Evolutionary conservation across 1,284 basidiomycete species (phyloP).

Genomic region (Irpex rosettiformis): DNA sequence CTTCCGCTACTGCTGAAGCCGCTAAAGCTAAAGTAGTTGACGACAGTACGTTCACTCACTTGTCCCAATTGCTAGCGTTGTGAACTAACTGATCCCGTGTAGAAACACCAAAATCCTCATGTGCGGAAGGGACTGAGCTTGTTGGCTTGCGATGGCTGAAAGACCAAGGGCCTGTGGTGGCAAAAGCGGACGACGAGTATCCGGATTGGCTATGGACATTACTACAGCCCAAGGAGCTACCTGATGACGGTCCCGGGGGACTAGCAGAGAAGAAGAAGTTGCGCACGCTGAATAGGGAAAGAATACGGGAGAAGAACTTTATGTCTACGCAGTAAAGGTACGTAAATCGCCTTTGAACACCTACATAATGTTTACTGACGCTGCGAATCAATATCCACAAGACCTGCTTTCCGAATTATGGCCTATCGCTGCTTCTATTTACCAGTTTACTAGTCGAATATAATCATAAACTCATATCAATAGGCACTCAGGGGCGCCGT

Average conservation of each 20-base stretch:
- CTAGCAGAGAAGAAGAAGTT: slow-evolving; percentile 59
- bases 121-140: slow-evolving; percentile 68
- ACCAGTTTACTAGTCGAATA: neutral
- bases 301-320: slow-evolving; percentile 72
- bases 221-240: slow-evolving; percentile 51
- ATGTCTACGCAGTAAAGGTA: slow-evolving; percentile 62
- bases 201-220: slow-evolving; percentile 89
- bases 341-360: neutral
- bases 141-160: slow-evolving; percentile 82
- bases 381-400: too few species aligned
- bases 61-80: too few species aligned
- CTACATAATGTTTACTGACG: too few species aligned
- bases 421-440: neutral
- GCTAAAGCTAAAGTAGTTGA: neutral
- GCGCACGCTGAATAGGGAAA: slow-evolving; percentile 57
- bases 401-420: too few species aligned
- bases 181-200: slow-evolving; percentile 81
- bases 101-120: slow-evolving; percentile 43
- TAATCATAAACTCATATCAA: too few species aligned
- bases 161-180: slow-evolving; percentile 76
- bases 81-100: too few species aligned
- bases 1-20: neutral
- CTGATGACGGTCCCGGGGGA: slow-evolving; percentile 71
- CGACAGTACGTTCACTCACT: slow-evolving; percentile 1
- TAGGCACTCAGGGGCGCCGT: too few species aligned